These are phyloP conservation scores for Trichoderma koningiopsis DNA, from an alignment of 2,329 filamentous ascomycete species.

Conservation along the genomic window DNA sequence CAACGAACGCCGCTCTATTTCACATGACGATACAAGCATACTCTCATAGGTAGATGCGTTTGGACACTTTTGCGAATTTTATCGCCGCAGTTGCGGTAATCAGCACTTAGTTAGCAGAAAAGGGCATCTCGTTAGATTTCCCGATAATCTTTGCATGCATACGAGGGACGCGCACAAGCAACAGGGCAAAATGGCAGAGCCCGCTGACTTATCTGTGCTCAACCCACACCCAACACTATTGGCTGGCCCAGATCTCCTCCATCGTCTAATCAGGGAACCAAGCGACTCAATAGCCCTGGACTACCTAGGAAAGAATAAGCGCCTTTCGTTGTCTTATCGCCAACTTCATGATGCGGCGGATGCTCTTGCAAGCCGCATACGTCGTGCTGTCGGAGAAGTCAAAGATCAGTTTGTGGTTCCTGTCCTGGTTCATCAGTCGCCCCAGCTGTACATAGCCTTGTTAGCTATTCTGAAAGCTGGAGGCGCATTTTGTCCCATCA, in stretches of 20 bases:
- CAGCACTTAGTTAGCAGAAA: slow-evolving; percentile 14
- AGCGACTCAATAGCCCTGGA: slow-evolving; percentile 38
- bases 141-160: slow-evolving; percentile 6
- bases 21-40: slow-evolving; percentile 11
- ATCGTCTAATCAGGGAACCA: slow-evolving; percentile 60
- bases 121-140: neutral
- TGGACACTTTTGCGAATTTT: neutral
- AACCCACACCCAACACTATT: slow-evolving; percentile 48
- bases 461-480: slow-evolving; percentile 80
- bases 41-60: slow-evolving; percentile 13
- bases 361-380: slow-evolving; percentile 56
- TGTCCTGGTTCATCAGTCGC: slow-evolving; percentile 74
- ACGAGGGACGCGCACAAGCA: neutral
- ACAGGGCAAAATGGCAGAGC: slow-evolving; percentile 25
- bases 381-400: slow-evolving; percentile 19
- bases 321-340: slow-evolving; percentile 58
- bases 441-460: slow-evolving; percentile 74
- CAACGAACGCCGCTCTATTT: slow-evolving; percentile 23
- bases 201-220: slow-evolving; percentile 45
- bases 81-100: slow-evolving; percentile 1
- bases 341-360: slow-evolving; percentile 63
- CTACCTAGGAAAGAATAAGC: slow-evolving; percentile 33
- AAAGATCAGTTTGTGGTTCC: slow-evolving; percentile 60
- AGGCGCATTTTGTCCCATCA: slow-evolving; percentile 82
- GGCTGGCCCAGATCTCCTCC: slow-evolving; percentile 50